These are phyloP conservation scores for Rhexocercosporidium sp. DNA, from an alignment of 2,329 filamentous ascomycete species.

Conservation along the genomic window DNA sequence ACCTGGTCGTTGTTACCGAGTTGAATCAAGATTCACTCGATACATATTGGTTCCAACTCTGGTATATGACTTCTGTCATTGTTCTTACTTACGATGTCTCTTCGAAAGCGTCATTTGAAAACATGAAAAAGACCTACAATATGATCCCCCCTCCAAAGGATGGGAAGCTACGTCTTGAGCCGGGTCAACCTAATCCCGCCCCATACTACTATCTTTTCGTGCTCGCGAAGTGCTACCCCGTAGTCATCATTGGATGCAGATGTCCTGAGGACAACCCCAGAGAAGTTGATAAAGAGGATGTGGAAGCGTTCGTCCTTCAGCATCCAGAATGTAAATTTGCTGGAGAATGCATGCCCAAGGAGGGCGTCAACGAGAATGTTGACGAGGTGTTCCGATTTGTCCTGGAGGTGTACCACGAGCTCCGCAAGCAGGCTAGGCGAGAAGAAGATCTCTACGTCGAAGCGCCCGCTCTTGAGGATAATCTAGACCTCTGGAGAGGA, in stretches of 20 bases:
- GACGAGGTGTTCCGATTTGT: slow-evolving; percentile 1
- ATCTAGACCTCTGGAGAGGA: neutral
- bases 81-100: slow-evolving; percentile 5
- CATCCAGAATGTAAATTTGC: slow-evolving; percentile 11
- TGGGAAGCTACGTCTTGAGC: slow-evolving; percentile 6
- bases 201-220: neutral
- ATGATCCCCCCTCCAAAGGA: neutral
- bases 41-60: neutral
- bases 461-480: neutral
- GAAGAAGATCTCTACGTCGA: slow-evolving; percentile 17
- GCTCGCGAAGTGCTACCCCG: slow-evolving; percentile 5
- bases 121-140: neutral
- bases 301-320: neutral
- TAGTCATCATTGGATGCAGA: slow-evolving; percentile 8
- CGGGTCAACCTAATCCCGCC: neutral
- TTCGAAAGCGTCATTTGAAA: slow-evolving; percentile 2
- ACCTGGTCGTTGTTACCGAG: slow-evolving; percentile 6
- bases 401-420: slow-evolving; percentile 6
- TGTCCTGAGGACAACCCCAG: neutral
- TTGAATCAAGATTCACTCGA: neutral
- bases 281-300: slow-evolving; percentile 4
- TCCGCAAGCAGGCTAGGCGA: slow-evolving; percentile 10
- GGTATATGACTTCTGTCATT: neutral
- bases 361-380: slow-evolving; percentile 8
- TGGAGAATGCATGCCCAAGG: slow-evolving; percentile 9